Conservation (phyloP, 202 grass and related monocot genomes). For the Bolboschoenoplectus hybrid region DNA sequence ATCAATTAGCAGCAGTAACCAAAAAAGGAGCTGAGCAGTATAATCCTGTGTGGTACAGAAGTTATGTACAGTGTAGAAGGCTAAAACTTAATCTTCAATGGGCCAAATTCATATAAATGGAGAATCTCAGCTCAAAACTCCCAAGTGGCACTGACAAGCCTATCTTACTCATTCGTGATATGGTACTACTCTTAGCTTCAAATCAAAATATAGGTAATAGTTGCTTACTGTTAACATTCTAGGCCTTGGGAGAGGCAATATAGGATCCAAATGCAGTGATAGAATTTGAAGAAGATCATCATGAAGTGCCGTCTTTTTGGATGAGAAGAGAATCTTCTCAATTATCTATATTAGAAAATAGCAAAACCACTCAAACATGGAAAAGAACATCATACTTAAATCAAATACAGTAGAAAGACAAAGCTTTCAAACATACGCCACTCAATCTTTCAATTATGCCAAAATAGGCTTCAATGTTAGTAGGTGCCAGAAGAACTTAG, state of each 20-base stretch:
- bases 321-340: slow-evolving; percentile 78
- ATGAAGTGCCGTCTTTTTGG: slow-evolving; percentile 88
- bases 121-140: slow-evolving; percentile 22
- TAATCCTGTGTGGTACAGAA: not conserved
- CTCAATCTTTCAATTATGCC: not conserved
- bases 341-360: slow-evolving; percentile 45
- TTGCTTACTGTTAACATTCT: slow-evolving; percentile 89
- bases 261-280: slow-evolving; percentile 91
- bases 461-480: slow-evolving; percentile 15
- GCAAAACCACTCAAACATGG: not conserved
- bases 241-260: slow-evolving; percentile 93
- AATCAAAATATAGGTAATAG: slow-evolving; percentile 24
- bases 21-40: slow-evolving; percentile 34
- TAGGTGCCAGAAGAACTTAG: not conserved
- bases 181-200: slow-evolving; percentile 1
- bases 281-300: slow-evolving; percentile 87
- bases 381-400: slow-evolving; percentile 21
- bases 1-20: slow-evolving; percentile 38
- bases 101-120: not conserved
- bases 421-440: not conserved
- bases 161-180: slow-evolving; percentile 35
- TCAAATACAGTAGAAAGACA: not conserved
- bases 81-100: slow-evolving; percentile 1
- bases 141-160: slow-evolving; percentile 39
- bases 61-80: slow-evolving; percentile 6